Evolutionary conservation across 495 filamentous ascomycete species (phyloP), one percentile per base, ranked within the genome.

Genomic region (Hypoxylon rickii): DNA sequence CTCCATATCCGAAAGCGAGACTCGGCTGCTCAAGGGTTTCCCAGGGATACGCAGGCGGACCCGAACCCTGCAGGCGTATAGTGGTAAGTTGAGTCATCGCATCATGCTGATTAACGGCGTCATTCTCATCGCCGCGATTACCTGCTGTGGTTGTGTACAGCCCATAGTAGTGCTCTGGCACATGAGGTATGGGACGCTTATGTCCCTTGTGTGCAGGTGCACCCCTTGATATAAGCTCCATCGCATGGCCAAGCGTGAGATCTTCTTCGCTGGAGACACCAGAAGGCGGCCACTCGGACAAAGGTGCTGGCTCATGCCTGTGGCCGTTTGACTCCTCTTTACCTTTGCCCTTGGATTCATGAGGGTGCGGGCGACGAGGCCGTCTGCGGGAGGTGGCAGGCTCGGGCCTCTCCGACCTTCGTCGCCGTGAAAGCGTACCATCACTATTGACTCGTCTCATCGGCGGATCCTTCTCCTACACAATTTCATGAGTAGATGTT

Each of bases 21-120:
- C 83, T 86, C 5, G 84, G 84, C 56, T 88, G 83, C 65, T 88
- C 85, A 11, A 88, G 66, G 3, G 83, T 81, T 47, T 85, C 79
- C 85, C 84, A 87, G 2, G 83, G 82, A 55, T 79, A 70, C 0
- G 52, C 71, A 65, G 76, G 58, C 65, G 66, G 41, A 36, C 68
- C 51, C 49, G 64, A 52, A 11, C 71, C 74, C 38, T 70, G 62
- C 34, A 79, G 52, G n/a, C 64, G 64, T 46, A 80, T 39, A 7
- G 74, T 74, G 65, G 76, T 77, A 53, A 80, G 73, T 61, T 79
- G 74, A 7, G 66, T 72, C 76, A 80, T 79, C 21, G 75, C 55
- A 51, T 76, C 70, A 62, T 80, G 76, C 39, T 65, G 68, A 55
- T 76, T 72, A 7, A 63, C 77, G 11, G 61, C 65, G 38, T 80